Evolutionary conservation across 2,329 filamentous ascomycete species (phyloP).

Genomic region (Cyphellophora europaea): DNA sequence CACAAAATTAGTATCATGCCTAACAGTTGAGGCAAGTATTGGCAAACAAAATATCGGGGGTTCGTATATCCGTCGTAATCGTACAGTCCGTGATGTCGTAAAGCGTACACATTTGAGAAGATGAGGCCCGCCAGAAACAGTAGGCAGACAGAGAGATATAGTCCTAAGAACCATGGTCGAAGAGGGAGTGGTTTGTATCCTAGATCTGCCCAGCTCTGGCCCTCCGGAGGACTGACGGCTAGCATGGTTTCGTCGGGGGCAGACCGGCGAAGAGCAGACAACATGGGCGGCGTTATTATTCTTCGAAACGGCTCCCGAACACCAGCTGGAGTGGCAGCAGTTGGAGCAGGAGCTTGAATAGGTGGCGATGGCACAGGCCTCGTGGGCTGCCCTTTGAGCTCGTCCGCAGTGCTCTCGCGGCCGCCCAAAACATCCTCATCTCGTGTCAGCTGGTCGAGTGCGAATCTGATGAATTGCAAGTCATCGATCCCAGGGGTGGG

Average conservation of each 20-base stretch:
- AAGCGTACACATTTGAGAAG: constrained; percentile 62
- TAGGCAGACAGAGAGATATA: constrained; percentile 52
- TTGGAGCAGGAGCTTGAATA: constrained; percentile 4
- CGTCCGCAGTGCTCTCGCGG: constrained; percentile 32
- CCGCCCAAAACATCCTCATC: constrained; percentile 54
- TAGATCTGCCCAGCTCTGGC: constrained; percentile 43
- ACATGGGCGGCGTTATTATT: constrained; percentile 5
- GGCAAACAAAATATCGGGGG: constrained; percentile 72
- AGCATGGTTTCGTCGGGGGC: constrained; percentile 19
- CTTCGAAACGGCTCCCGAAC: constrained; percentile 6
- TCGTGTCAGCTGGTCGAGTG: constrained; percentile 75
- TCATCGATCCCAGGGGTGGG: constrained; percentile 73
- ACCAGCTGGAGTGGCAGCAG: constrained; percentile 9
- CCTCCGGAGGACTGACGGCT: constrained; percentile 34
- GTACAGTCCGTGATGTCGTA: constrained; percentile 54
- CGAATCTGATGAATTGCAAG: constrained; percentile 79
- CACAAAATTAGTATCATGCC: constrained; percentile 65
- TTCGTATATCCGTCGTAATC: constrained; percentile 61
- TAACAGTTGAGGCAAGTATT: constrained; percentile 72
- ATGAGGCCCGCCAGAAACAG: constrained; percentile 64
- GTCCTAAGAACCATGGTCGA: constrained; percentile 53
- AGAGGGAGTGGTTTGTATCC: constrained; percentile 65
- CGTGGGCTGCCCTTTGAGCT: not conserved
- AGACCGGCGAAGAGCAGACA: constrained; percentile 6
- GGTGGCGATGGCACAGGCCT: constrained; percentile 1